Percentiles rank a stretch among this genome's conserved stretches.
phyloP scores from a whole-genome alignment of 1,284 basidiomycete genomes.

The Mrakiaceae sp. region DNA sequence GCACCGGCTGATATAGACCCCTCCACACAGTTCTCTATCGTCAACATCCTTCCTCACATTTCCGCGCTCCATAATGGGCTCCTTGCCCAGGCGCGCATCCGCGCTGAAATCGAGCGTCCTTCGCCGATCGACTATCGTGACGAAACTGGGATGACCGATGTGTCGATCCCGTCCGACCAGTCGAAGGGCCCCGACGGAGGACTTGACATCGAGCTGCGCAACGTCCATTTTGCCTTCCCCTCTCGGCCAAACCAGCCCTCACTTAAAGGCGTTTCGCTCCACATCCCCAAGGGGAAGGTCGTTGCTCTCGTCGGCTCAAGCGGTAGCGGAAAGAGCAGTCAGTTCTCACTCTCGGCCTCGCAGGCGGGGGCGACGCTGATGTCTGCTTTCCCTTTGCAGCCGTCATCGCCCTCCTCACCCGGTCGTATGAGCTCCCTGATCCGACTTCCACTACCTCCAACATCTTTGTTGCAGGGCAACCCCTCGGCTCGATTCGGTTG shows the following conservation, averaged over 20 bases:
- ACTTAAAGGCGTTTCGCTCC: constrained; percentile 31
- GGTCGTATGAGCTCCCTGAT: constrained; percentile 33
- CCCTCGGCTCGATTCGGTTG: constrained; percentile 26
- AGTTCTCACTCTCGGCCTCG: not conserved
- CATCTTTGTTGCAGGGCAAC: constrained; percentile 3
- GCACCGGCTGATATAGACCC: no score
- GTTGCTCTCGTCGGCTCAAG: constrained; percentile 32
- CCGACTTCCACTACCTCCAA: constrained; percentile 7
- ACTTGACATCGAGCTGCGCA: constrained; percentile 31
- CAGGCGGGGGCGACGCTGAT: not conserved
- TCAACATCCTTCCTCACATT: constrained; percentile 29
- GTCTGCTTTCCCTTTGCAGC: constrained; percentile 23
- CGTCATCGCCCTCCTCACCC: constrained; percentile 32
- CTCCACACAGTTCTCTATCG: constrained; percentile 18
- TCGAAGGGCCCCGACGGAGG: not conserved
- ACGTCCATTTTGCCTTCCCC: constrained; percentile 38
- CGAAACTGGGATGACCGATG: constrained; percentile 19
- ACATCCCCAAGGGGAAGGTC: constrained; percentile 29
- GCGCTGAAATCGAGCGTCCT: constrained; percentile 27
- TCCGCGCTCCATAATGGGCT: constrained; percentile 23
- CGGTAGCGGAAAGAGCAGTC: constrained; percentile 5
- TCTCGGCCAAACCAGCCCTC: constrained; percentile 32
- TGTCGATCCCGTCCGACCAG: not conserved
- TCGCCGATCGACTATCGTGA: constrained; percentile 30
- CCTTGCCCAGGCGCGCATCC: constrained; percentile 22